phyloP scores from a whole-genome alignment of 2,329 filamentous ascomycete genomes.

The Aspergillus amoenus region DNA sequence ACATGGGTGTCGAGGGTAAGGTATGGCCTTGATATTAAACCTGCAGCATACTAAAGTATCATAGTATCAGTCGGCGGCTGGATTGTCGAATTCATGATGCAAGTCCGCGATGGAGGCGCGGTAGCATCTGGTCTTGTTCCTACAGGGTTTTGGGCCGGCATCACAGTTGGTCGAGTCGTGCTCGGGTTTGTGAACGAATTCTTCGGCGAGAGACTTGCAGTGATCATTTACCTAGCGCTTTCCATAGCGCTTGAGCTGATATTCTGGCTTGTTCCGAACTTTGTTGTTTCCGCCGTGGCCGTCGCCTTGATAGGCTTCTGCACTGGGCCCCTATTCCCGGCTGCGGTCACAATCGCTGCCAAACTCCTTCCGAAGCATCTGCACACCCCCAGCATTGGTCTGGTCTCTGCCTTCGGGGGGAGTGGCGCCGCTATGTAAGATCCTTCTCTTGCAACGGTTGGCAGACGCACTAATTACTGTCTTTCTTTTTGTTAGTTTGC shows the following conservation, averaged over 20 bases:
- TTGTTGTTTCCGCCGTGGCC: constrained; percentile 57
- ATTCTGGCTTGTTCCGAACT: constrained; percentile 74
- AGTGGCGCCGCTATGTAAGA: constrained; percentile 59
- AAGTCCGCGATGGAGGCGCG: constrained; percentile 60
- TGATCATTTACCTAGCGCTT: constrained; percentile 59
- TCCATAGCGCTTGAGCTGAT: constrained; percentile 63
- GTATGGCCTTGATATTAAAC: neutral
- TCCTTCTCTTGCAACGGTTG: no score
- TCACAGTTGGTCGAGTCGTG: constrained; percentile 67
- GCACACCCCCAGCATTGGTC: constrained; percentile 71
- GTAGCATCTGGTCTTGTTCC: constrained; percentile 68
- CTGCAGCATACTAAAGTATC: neutral
- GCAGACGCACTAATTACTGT: neutral
- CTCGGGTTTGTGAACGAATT: constrained; percentile 64
- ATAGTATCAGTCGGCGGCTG: constrained; percentile 51
- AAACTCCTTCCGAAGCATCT: constrained; percentile 68
- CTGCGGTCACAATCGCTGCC: constrained; percentile 65
- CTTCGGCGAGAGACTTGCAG: constrained; percentile 66
- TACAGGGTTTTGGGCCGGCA: constrained; percentile 75
- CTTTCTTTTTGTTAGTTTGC: constrained; percentile 36
- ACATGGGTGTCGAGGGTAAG: constrained; percentile 69
- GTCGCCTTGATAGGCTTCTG: constrained; percentile 66
- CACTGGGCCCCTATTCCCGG: constrained; percentile 70
- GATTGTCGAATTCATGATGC: constrained; percentile 78
- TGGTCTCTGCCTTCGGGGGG: constrained; percentile 70